Conservation (phyloP, 768 basidiomycete genomes). For the Xerocomus potaroensis region DNA sequence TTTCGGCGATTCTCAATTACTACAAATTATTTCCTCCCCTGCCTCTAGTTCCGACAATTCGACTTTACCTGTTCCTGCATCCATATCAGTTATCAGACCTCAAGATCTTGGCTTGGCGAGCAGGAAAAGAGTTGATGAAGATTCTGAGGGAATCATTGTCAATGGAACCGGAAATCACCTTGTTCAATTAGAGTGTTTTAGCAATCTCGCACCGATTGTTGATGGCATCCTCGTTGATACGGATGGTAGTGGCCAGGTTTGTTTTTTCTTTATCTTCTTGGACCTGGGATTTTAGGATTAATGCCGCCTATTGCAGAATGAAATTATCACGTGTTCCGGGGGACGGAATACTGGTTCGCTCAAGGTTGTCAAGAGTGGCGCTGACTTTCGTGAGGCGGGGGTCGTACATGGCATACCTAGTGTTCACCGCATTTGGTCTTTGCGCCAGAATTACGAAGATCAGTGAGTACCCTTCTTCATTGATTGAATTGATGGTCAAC, state of each 20-base stretch:
- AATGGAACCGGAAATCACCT: constrained; percentile 53
- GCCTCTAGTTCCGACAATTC: constrained; percentile 36
- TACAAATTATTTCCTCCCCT: constrained; percentile 51
- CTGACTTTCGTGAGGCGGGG: constrained; percentile 68
- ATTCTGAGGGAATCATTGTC: constrained; percentile 44
- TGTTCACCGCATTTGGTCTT: constrained; percentile 60
- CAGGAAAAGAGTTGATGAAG: constrained; percentile 30
- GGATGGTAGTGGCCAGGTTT: constrained; percentile 67
- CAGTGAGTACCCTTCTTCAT: constrained; percentile 36
- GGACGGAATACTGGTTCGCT: constrained; percentile 72
- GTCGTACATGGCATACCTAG: constrained; percentile 51
- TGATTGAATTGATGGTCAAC: not conserved
- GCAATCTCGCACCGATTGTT: constrained; percentile 78
- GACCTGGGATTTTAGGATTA: not conserved
- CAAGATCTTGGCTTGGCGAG: constrained; percentile 36
- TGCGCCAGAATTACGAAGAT: constrained; percentile 45
- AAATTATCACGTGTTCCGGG: constrained; percentile 85
- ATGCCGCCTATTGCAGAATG: constrained; percentile 42
- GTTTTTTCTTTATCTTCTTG: too few species aligned
- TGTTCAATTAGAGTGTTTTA: constrained; percentile 57
- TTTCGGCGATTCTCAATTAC: constrained; percentile 72
- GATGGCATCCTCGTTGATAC: constrained; percentile 76
- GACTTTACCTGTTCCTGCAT: constrained; percentile 50
- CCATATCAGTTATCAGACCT: constrained; percentile 41
- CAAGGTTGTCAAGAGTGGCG: constrained; percentile 75